Evolutionary conservation across 139 green algal genomes (phyloP).

Genomic region (Chlamydomonas schloesseri): DNA sequence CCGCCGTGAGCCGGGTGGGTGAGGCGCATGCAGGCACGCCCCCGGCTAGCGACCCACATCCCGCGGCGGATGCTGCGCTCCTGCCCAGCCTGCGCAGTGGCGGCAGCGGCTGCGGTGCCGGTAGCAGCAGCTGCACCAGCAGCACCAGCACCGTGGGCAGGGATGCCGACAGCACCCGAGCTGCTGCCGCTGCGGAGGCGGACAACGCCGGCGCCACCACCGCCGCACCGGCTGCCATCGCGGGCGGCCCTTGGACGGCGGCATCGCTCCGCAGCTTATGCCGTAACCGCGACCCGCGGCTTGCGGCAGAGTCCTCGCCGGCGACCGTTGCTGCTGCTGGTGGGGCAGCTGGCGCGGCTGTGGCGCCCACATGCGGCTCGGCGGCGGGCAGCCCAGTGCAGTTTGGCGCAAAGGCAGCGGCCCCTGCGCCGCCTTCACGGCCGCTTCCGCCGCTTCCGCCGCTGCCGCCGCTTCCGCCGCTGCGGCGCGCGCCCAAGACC

Average conservation of each 20-base stretch:
- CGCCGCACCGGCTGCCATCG: neutral
- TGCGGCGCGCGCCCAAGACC: neutral
- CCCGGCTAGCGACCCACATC: too few species aligned
- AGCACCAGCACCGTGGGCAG: too few species aligned
- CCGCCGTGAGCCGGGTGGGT: too few species aligned
- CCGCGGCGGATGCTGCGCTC: too few species aligned
- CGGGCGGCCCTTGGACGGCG: neutral
- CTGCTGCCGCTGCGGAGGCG: neutral
- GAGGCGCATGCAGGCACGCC: too few species aligned
- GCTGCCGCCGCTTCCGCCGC: neutral
- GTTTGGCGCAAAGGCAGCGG: neutral
- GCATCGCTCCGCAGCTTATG: neutral
- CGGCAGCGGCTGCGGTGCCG: too few species aligned
- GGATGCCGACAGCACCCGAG: too few species aligned
- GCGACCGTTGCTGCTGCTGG: neutral
- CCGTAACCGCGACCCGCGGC: slow-evolving; percentile 5
- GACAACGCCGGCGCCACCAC: too few species aligned
- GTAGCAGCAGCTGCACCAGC: too few species aligned
- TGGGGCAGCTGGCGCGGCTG: too few species aligned
- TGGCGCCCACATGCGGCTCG: neutral
- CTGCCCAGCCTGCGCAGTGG: too few species aligned
- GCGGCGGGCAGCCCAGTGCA: neutral
- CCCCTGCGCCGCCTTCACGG: neutral
- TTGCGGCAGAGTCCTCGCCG: neutral
- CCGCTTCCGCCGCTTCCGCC: neutral